Conservation (phyloP, 257 asterid species). For the Mentha longifolia region DNA sequence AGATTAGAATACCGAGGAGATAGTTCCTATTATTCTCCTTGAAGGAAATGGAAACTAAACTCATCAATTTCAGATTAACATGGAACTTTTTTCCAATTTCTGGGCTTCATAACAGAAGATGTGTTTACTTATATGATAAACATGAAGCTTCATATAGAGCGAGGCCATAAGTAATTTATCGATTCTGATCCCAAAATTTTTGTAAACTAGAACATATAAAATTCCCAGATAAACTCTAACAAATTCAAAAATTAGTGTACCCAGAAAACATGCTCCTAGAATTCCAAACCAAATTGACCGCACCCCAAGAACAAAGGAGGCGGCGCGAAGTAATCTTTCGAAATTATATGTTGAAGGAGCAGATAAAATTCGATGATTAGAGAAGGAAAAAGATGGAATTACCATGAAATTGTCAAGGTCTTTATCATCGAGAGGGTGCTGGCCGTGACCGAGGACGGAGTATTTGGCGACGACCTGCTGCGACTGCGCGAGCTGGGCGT, state of each 20-base stretch:
- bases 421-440: slow-evolving; percentile 65
- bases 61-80: slow-evolving; percentile 3
- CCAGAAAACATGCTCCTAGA: neutral
- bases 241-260: neutral
- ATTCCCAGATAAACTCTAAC: neutral
- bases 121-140: neutral
- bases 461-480: slow-evolving; percentile 89
- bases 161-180: neutral
- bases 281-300: too few relatives aligned
- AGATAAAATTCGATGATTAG: neutral
- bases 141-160: slow-evolving; percentile 1
- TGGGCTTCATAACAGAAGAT: neutral
- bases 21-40: neutral
- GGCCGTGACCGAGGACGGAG: slow-evolving; percentile 68
- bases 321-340: neutral
- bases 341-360: neutral
- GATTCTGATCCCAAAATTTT: slow-evolving; percentile 21
- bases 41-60: neutral
- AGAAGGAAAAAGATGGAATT: neutral
- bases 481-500: slow-evolving; percentile 92
- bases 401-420: slow-evolving; percentile 99
- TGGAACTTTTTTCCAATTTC: slow-evolving; percentile 3
- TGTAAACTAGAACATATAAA: slow-evolving; percentile 5
- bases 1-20: neutral
- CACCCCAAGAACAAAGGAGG: neutral